Evolutionary conservation across 176 grass and related monocot genomes (phyloP).

Genomic region (Oryza meyeriana): DNA sequence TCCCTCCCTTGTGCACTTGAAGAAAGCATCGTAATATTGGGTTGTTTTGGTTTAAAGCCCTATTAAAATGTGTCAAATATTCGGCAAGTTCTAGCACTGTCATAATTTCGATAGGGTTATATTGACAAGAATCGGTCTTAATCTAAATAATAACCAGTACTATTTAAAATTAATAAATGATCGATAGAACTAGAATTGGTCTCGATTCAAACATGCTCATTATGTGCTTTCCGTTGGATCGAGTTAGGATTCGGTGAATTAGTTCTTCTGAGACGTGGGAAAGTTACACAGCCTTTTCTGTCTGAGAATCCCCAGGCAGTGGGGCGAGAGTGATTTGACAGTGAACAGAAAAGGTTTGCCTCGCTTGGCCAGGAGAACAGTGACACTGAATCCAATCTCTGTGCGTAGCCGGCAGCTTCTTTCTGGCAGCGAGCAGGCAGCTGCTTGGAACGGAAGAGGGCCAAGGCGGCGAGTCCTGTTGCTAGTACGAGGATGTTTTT

Average conservation of each 20-base stretch:
- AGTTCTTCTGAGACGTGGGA: not conserved
- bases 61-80: too few relatives aligned
- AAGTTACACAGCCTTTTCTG: not conserved
- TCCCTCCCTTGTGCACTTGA: not conserved
- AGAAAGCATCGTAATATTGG: not conserved
- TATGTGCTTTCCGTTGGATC: not conserved
- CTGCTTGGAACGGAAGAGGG: too few relatives aligned
- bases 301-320: not conserved
- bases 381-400: not conserved
- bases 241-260: not conserved
- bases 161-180: too few relatives aligned
- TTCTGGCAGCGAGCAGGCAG: too few relatives aligned
- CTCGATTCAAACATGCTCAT: too few relatives aligned
- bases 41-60: too few relatives aligned
- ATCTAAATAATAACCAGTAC: too few relatives aligned
- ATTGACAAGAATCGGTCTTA: too few relatives aligned
- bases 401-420: not conserved
- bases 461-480: not conserved
- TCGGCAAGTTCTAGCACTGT: too few relatives aligned
- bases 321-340: not conserved
- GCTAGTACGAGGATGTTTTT: not conserved
- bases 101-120: too few relatives aligned
- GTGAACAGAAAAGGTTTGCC: not conserved
- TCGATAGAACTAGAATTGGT: too few relatives aligned
- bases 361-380: constrained; percentile 9